These are phyloP conservation scores for Diaporthe caulivora DNA, from an alignment of 2,329 filamentous ascomycete genomes.

Conservation along the genomic window DNA sequence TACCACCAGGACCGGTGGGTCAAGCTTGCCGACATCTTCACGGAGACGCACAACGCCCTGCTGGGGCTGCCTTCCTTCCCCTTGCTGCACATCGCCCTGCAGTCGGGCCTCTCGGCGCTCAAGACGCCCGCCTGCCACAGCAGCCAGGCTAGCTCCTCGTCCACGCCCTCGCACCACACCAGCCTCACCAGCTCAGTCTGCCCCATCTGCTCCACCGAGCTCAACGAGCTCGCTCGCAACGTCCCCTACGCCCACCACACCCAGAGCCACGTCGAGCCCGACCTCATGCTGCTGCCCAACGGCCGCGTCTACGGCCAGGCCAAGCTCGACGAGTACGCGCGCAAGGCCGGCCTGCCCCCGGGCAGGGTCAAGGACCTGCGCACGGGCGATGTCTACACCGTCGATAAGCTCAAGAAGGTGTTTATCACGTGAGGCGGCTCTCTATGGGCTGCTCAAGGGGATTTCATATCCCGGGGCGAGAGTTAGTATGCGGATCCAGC, in stretches of 20 bases:
- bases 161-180: slow-evolving; percentile 52
- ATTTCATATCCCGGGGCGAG: neutral
- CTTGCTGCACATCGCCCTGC: slow-evolving; percentile 90
- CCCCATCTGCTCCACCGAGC: slow-evolving; percentile 94
- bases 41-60: slow-evolving; percentile 86
- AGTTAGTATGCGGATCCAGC: neutral
- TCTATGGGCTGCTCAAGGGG: no score
- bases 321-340: slow-evolving; percentile 79
- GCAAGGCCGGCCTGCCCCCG: slow-evolving; percentile 78
- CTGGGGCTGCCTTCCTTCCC: slow-evolving; percentile 86
- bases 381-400: slow-evolving; percentile 76
- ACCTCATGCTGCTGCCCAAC: slow-evolving; percentile 89
- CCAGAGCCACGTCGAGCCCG: slow-evolving; percentile 90
- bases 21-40: slow-evolving; percentile 83
- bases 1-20: slow-evolving; percentile 82
- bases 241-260: slow-evolving; percentile 97
- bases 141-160: slow-evolving; percentile 40
- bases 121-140: slow-evolving; percentile 93
- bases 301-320: slow-evolving; percentile 85
- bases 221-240: slow-evolving; percentile 89
- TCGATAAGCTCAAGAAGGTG: slow-evolving; percentile 81
- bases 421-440: slow-evolving; percentile 77
- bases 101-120: slow-evolving; percentile 90
- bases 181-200: slow-evolving; percentile 82
- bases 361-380: slow-evolving; percentile 83